phyloP scores from a whole-genome alignment of 148 eudicot species.

The Fagopyrum esculentum region DNA sequence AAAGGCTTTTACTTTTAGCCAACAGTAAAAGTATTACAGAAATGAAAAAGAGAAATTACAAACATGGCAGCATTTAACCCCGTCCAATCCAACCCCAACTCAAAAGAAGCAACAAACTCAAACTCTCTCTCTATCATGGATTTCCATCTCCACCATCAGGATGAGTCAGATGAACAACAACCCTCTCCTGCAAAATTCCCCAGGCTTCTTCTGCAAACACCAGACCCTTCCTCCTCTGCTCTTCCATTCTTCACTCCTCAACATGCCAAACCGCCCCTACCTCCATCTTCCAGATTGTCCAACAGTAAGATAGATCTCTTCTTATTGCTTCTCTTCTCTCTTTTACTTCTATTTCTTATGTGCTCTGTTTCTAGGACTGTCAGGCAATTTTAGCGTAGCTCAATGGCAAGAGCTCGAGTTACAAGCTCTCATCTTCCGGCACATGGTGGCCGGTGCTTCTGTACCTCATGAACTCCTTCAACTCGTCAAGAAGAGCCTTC shows the following conservation, averaged over 20 bases:
- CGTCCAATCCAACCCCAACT: too few species aligned
- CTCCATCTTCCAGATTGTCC: background rate
- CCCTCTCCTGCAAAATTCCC: constrained; percentile 42
- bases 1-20: too few species aligned
- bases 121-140: constrained; percentile 33
- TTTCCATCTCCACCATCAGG: constrained; percentile 33
- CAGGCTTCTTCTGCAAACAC: constrained; percentile 21
- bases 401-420: constrained; percentile 94
- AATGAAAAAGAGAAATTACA: too few species aligned
- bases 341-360: background rate
- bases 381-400: constrained; percentile 63
- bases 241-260: background rate
- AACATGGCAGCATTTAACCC: too few species aligned
- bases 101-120: background rate
- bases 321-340: background rate
- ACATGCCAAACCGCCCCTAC: background rate
- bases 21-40: too few species aligned
- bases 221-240: background rate
- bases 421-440: constrained; percentile 79
- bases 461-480: constrained; percentile 73
- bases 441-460: constrained; percentile 63
- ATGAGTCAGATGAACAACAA: constrained; percentile 41
- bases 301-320: background rate
- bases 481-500: constrained; percentile 52
- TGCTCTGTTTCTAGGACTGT: constrained; percentile 6